Conservation (phyloP, 2,329 filamentous ascomycete species). For the Fusarium ambrosium region DNA sequence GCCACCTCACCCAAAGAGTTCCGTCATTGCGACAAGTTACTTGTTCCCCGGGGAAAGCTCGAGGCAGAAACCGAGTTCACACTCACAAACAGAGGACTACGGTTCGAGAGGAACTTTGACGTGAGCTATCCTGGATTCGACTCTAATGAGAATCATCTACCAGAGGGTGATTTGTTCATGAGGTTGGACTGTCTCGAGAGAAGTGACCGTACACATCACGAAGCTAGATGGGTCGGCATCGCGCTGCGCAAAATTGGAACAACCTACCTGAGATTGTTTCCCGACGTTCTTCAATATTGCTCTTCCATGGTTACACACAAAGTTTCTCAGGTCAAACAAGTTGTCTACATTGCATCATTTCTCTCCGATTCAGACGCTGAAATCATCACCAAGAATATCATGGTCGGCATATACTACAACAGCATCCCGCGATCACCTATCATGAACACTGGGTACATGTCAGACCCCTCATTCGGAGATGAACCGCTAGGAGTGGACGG, state of each 20-base stretch:
- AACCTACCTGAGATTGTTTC: background rate
- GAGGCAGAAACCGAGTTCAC: conserved; percentile 2
- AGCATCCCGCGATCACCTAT: background rate
- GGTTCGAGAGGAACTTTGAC: background rate
- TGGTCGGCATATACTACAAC: background rate
- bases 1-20: background rate
- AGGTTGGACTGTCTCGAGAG: background rate
- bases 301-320: background rate
- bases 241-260: background rate
- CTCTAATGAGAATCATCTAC: background rate
- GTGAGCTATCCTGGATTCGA: background rate
- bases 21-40: background rate
- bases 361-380: background rate
- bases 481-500: background rate
- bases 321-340: background rate
- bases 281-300: background rate
- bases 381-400: background rate
- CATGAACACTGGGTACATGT: background rate
- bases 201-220: background rate
- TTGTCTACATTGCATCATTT: background rate
- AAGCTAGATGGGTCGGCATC: background rate
- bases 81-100: background rate
- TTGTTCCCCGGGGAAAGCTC: background rate
- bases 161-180: background rate
- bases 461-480: background rate